Evolutionary conservation across 2,329 filamentous ascomycete species (phyloP), one percentile per base, ranked within the genome.

Genomic region (Ascochyta rabiei): DNA sequence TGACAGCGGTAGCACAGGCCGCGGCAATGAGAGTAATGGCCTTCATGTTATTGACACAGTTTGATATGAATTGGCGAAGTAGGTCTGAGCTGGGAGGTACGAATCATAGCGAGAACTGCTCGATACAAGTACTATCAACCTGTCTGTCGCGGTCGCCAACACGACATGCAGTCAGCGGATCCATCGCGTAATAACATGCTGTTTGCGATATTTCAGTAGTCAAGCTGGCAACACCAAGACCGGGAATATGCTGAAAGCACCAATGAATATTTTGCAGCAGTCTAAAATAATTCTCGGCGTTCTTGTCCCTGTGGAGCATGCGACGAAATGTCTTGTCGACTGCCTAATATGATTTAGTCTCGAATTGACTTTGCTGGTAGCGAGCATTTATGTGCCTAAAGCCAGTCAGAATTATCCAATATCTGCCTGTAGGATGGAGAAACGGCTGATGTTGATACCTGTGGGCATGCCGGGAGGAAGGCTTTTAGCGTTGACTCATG

Each of bases 1-100:
- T 8, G 39, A 56, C 58, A 44, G 42, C 56, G 30, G 55, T 52
- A n/a, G 56, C 56, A 45, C 56, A 61, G 12, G 48, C 53, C 19
- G 53, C 51, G 6, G 53, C 58, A 23, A 63, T 34, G 10, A 61
- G 37, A 30, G 53, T 39, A 30, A 37, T 31, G 24, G 44, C 31
- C 26, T 56, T 56, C 56, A 59, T 59, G 10, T 31, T 48, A 16
- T 23, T 3, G 15, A n/a, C 26, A 24, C 18, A 9, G 31, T 6
- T 13, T 6, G 28, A 1, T 2, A 3, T 6, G n/a, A 8, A 12
- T 37, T 23, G 18, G 2, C 10, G 6, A 24, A 19, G 12, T 13
- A 3, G 6, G 15, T 21, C 13, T 16, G n/a, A n/a, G 10, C 35
- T 10, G n/a, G 3, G 18, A 21, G 8, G 5, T 19, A 13, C 35